A percentile compares a stretch with the other conserved stretches of the same genome.
These are phyloP conservation scores for Barnettozyma sucrosica DNA, from an alignment of 805 yeast species.

Conservation along the genomic window DNA sequence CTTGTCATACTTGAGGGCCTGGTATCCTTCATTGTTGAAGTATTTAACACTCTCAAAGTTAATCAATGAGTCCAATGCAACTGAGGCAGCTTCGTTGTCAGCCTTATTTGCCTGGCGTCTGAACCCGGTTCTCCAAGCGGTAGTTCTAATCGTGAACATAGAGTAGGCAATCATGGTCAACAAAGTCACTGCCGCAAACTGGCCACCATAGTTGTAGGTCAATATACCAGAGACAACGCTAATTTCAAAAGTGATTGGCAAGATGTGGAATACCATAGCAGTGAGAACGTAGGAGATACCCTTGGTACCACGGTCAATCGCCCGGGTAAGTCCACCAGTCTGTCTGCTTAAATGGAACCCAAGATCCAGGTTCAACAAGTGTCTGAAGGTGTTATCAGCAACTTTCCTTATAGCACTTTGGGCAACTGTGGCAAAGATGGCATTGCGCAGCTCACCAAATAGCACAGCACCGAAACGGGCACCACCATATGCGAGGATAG, in stretches of 20 bases:
- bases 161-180: slow-evolving; percentile 87
- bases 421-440: slow-evolving; percentile 92
- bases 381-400: slow-evolving; percentile 81
- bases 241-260: slow-evolving; percentile 90
- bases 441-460: slow-evolving; percentile 92
- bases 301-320: slow-evolving; percentile 95
- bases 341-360: slow-evolving; percentile 87
- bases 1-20: slow-evolving; percentile 70
- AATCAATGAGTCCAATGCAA: slow-evolving; percentile 88
- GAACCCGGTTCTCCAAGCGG: slow-evolving; percentile 94
- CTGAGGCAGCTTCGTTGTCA: slow-evolving; percentile 92
- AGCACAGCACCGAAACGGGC: slow-evolving; percentile 92
- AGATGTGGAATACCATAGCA: slow-evolving; percentile 96
- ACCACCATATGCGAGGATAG: slow-evolving; percentile 82
- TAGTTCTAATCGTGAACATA: slow-evolving; percentile 80
- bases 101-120: slow-evolving; percentile 87
- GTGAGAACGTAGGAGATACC: slow-evolving; percentile 90
- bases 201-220: slow-evolving; percentile 84
- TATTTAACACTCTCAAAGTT: slow-evolving; percentile 93
- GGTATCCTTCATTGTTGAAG: slow-evolving; percentile 84
- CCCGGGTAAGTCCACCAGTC: slow-evolving; percentile 94
- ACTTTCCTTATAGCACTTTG: slow-evolving; percentile 90
- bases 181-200: slow-evolving; percentile 85
- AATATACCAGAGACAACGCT: slow-evolving; percentile 88
- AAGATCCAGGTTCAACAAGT: slow-evolving; percentile 75